Conservation (phyloP, 1,284 basidiomycete species). For the Puccinia horiana region DNA sequence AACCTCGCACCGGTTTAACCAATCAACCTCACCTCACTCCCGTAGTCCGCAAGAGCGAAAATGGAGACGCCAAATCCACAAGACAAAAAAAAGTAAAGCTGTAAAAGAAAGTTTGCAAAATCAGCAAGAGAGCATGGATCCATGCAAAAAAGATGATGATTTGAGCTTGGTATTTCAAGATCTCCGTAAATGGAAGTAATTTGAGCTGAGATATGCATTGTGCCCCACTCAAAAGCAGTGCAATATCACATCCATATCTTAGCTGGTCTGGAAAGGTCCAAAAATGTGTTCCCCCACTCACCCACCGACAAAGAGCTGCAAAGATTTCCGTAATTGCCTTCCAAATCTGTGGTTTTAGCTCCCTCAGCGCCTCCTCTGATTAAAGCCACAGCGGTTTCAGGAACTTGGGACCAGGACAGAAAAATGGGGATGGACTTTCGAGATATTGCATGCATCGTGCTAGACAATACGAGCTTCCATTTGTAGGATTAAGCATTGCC, state of each 20-base stretch:
- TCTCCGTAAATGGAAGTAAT: not conserved
- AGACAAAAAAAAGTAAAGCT: not conserved
- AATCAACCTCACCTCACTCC: not conserved
- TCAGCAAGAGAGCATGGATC: not conserved
- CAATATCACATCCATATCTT: constrained; percentile 9
- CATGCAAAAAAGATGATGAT: constrained; percentile 6
- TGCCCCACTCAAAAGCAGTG: not conserved
- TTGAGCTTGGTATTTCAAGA: not conserved
- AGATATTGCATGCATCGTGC: not conserved
- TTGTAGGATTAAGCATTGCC: not conserved
- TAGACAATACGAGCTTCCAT: constrained; percentile 26
- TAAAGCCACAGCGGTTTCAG: not conserved
- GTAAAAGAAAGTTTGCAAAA: not conserved
- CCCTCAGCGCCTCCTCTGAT: not conserved
- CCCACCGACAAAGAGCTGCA: constrained; percentile 3
- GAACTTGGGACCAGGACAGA: not conserved
- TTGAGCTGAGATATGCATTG: not conserved
- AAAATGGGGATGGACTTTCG: constrained; percentile 6
- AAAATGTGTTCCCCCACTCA: not conserved
- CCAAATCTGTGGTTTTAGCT: not conserved
- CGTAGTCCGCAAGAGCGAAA: not conserved
- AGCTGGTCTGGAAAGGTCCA: not conserved
- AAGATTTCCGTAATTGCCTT: not conserved
- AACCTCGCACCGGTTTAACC: not conserved
- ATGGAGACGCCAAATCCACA: not conserved